Evolutionary conservation across 2,329 filamentous ascomycete genomes (phyloP), one percentile per base, ranked within the genome.

Genomic region (Trichoderma asperellum): DNA sequence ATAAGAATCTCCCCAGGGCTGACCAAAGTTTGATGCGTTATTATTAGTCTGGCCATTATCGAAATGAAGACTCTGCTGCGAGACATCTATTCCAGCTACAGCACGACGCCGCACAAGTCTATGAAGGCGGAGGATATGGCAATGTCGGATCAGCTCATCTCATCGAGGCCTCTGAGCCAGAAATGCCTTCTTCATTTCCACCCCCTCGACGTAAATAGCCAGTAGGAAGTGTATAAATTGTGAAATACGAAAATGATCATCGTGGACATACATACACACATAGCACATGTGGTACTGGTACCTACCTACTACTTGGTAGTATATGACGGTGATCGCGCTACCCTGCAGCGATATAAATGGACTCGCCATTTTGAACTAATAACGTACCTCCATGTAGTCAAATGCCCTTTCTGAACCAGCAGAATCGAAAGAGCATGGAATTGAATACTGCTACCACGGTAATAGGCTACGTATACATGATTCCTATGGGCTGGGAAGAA

Each of bases 91-190:
- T 85, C 84, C 3, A 79, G 77, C 16, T 91, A 85, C 69, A 81
- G 77, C 32, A 91, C 89, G 0, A 77, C 84, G 8, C 83, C 86
- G 0, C 87, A 90, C 37, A 70, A 75, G 10, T 81, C 80, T 16
- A 89, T 87, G 83, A 86, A 83, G 72, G 79, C 78, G 6, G 83
- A 82, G 35, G 83, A 83, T 29, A 91, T 92, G 90, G 81, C 82
- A 40, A 87, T 91, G 82, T 84, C 87, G 27, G 89, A 92, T 74
- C 89, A 91, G 75, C 81, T 91, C 37, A 91, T 92, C 68, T 90
- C 89, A 10, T 86, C 88, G 18, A 82, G 89, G 58, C 89, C 89
- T 0, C 76, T 83, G 53, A 88, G 85, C 6, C 85, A 90, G 75
- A 85, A 78, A 64, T 92, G 89, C 72, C 78, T 87, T 67, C 75